Evolutionary conservation across 805 yeast species (phyloP).

Genomic region (Starmera pachycereana): DNA sequence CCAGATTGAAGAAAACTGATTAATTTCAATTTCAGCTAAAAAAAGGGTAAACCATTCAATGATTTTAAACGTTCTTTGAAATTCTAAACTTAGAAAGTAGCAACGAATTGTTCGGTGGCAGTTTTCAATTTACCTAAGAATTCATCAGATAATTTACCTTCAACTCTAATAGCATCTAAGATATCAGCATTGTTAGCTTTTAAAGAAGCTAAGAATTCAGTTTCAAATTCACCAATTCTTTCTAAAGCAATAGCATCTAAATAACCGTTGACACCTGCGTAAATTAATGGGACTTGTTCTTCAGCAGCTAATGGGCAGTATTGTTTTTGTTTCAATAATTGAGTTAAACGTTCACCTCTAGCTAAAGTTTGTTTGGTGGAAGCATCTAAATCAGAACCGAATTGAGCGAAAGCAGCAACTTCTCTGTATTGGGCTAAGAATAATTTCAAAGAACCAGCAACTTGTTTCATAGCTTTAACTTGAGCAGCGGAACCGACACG

Average conservation of each 20-base stretch:
- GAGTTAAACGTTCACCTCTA: constrained; percentile 99
- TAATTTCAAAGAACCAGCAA: constrained; percentile 99
- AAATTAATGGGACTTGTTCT: constrained; percentile 97
- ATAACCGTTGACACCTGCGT: constrained; percentile 99
- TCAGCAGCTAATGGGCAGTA: constrained; percentile 95
- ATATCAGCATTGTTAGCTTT: constrained; percentile 82
- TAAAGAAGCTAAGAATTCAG: constrained; percentile 84
- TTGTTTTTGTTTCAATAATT: constrained; percentile 96
- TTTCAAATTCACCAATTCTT: constrained; percentile 86
- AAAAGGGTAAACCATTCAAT: neutral
- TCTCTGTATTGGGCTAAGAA: constrained; percentile 99
- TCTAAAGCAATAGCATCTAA: constrained; percentile 79
- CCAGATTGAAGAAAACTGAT: no score
- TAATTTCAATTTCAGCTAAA: neutral
- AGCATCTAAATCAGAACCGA: constrained; percentile 99
- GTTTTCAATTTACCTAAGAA: constrained; percentile 76
- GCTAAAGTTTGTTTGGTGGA: constrained; percentile 97
- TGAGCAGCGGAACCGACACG: constrained; percentile 99
- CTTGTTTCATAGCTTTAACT: constrained; percentile 99
- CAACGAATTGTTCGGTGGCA: constrained; percentile 87
- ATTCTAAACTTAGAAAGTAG: constrained; percentile 55
- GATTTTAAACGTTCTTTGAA: neutral
- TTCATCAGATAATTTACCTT: constrained; percentile 89
- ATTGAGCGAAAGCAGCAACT: constrained; percentile 99
- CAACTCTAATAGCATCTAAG: constrained; percentile 71